Evolutionary conservation across 805 yeast species (phyloP).

Genomic region (Sugiyamaella lignohabitans): DNA sequence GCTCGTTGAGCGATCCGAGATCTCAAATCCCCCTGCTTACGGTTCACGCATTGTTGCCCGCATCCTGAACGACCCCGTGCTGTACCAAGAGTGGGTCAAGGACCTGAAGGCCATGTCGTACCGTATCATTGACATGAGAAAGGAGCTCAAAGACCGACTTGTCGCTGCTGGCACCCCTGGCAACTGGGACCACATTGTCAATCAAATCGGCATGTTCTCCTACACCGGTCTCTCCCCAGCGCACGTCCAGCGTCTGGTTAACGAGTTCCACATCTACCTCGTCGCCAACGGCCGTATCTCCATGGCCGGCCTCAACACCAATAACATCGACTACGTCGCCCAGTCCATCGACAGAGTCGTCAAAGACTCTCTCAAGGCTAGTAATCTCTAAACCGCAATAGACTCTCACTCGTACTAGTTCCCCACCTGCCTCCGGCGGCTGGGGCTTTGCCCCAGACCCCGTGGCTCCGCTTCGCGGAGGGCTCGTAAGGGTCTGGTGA

Average conservation of each 20-base stretch:
- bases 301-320: slow-evolving; percentile 83
- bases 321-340: slow-evolving; percentile 74
- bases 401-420: too few species aligned
- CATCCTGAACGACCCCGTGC: slow-evolving; percentile 59
- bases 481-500: too few species aligned
- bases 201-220: slow-evolving; percentile 95
- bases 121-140: slow-evolving; percentile 77
- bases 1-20: slow-evolving; percentile 70
- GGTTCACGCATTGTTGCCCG: slow-evolving; percentile 87
- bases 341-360: slow-evolving; percentile 69
- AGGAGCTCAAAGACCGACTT: slow-evolving; percentile 53
- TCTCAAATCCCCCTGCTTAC: slow-evolving; percentile 91
- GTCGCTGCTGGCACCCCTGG: slow-evolving; percentile 73
- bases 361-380: slow-evolving; percentile 11
- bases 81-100: slow-evolving; percentile 71
- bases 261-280: slow-evolving; percentile 74
- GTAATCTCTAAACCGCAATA: too few species aligned
- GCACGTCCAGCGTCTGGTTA: slow-evolving; percentile 71
- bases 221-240: slow-evolving; percentile 78
- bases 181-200: slow-evolving; percentile 82
- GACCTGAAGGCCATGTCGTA: slow-evolving; percentile 84
- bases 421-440: too few species aligned
- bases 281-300: slow-evolving; percentile 84
- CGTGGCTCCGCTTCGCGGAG: too few species aligned
- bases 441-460: too few species aligned